Base-by-base conservation (phyloP, 805 yeast species). In the Candida xiaguanensis region DNA sequence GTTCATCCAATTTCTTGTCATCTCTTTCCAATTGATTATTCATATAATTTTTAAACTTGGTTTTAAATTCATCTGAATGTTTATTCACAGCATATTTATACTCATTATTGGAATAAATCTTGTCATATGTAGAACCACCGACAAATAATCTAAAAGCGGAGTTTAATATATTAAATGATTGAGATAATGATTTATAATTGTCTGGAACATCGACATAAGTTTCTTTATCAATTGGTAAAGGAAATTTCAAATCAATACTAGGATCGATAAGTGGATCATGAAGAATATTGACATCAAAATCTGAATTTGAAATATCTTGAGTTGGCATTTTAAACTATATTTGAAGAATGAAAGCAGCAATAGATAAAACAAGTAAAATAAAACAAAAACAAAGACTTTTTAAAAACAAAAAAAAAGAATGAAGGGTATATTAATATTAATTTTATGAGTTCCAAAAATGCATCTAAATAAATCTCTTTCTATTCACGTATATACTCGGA, bases 211-310 rank as follows among this genome's bases (percentile, higher is more conserved):
- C 46, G 18, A 65, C 49, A 33, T 54, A 55, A 2, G 64, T 51
- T 8, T 58, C 62, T 27, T 55, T 44, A 44, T 65, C 70, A 9
- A 55, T 55, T 5, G 74, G 73, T 15, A 67, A 51, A 1, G 74
- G 74, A 41, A 66, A 65, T 8, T 61, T 45, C 8, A 66, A 52
- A 4, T 52, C 59, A 19, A 68, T 52, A 31, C 51, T 51, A 14
- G 72, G 72, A 2, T 46, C 28, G 1, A 45, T 34, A 13, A 57
- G 49, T 1, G 67, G 61, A 48, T 63, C 55, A 8, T 65, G 65
- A 25, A 67, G 54, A 36, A 68, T 55, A 44, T 68, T 67, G 43
- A 67, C 56, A 42, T 68, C 72, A 38, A 68, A 56, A 36, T 39
- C 43, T 9, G 40, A 35, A 20, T 39, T 42, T 13, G 43, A 24